Base-by-base conservation (phyloP, 2,329 filamentous ascomycete species). In the Neurospora sp. region DNA sequence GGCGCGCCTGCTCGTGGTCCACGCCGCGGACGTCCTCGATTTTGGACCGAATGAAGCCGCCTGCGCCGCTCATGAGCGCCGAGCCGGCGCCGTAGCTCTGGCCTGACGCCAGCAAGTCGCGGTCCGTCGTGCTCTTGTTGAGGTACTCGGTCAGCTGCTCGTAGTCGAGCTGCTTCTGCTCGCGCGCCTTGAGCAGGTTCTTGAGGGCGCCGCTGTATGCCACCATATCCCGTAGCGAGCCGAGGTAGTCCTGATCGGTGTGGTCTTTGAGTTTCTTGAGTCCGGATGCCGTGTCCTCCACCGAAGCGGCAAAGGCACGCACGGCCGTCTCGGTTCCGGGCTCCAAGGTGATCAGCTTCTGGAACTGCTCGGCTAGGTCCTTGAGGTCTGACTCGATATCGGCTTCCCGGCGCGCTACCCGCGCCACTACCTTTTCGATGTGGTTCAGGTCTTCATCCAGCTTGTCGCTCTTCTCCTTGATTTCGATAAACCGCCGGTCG, bases 101-200 rank as follows among this genome's bases (percentile, higher is more conserved):
- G 11, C 89, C 88, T 0, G 88, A 88, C 8, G 85, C 84, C 2
- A 97, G 88, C 17, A 87, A 84, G 80, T 99, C 96, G 66, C 94
- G 91, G 80, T 99, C 96, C 3, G 89, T 83, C 2, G 92, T 93
- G 0, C 92, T 93, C 79, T 97, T 97, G 82, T 92, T 92, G 69
- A 97, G 91, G 80, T 98, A 98, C 78, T 98, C 95, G 37, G 93
- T 97, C 40, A 99, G 86, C 74, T 93, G 94, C 81, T 99, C 96
- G 77, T 95, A 97, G 82, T 99, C 96, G 70, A 99, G 90, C 79
- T 99, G 96, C 79, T 99, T 99, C 82, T 96, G 93, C 82, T 99
- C 96, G 41, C 96, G 90, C 1, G 92, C 92, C 80, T 97, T 97
- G 73, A 99, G 88, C 5, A 99, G 89, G 33, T 88, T 86, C 80